Evolutionary conservation across 306 rosid genomes (phyloP).

Genomic region (Prunus mume): DNA sequence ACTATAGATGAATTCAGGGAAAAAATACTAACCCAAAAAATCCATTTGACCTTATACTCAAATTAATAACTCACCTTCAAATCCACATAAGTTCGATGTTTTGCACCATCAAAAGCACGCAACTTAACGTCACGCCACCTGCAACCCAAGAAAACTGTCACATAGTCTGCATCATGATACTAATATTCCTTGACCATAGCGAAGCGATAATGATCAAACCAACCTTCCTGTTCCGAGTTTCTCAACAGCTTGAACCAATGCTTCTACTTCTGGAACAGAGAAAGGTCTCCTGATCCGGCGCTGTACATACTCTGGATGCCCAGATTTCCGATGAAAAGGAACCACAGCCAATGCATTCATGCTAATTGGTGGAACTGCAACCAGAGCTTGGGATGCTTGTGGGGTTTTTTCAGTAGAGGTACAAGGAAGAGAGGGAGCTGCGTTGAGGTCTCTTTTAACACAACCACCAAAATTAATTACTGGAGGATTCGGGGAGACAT

Average conservation of each 20-base stretch:
- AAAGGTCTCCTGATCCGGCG: slow-evolving; percentile 83
- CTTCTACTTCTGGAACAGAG: slow-evolving; percentile 79
- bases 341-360: slow-evolving; percentile 60
- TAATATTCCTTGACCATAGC: background rate
- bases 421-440: slow-evolving; percentile 33
- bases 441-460: slow-evolving; percentile 37
- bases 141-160: slow-evolving; percentile 2
- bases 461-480: slow-evolving; percentile 39
- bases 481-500: slow-evolving; percentile 36
- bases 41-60: background rate
- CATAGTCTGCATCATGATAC: background rate
- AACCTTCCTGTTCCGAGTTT: slow-evolving; percentile 90
- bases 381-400: slow-evolving; percentile 50
- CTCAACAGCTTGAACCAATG: slow-evolving; percentile 77
- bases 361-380: slow-evolving; percentile 55
- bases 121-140: slow-evolving; percentile 78
- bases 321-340: slow-evolving; percentile 52
- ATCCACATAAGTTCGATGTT: slow-evolving; percentile 75
- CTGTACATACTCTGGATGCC: slow-evolving; percentile 53
- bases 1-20: too few species aligned
- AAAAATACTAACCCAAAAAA: too few species aligned
- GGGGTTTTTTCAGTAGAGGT: slow-evolving; percentile 39
- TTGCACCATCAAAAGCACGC: slow-evolving; percentile 60
- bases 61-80: slow-evolving; percentile 46
- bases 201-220: background rate